Conservation (phyloP, 2,329 filamentous ascomycete species). For the Curvularia sp. region DNA sequence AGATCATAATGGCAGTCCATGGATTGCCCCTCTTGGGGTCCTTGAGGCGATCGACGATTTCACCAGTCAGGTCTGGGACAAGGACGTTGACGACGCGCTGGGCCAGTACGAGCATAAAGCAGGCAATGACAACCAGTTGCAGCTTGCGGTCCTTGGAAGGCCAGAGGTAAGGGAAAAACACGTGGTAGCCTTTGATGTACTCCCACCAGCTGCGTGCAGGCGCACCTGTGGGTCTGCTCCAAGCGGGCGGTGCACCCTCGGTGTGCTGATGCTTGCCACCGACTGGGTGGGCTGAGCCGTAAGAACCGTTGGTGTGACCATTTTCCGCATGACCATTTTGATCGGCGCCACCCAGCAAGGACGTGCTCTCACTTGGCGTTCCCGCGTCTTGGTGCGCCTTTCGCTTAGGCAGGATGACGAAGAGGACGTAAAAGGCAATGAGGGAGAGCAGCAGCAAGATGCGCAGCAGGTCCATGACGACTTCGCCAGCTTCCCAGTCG, state of each 20-base stretch:
- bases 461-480: slow-evolving; percentile 72
- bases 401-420: slow-evolving; percentile 51
- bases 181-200: slow-evolving; percentile 87
- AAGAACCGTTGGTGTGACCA: slow-evolving; percentile 61
- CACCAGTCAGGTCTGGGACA: slow-evolving; percentile 81
- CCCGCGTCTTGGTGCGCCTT: slow-evolving; percentile 32
- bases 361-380: slow-evolving; percentile 65
- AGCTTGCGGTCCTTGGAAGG: slow-evolving; percentile 79
- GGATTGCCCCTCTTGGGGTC: slow-evolving; percentile 64
- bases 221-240: slow-evolving; percentile 86
- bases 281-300: slow-evolving; percentile 58
- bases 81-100: slow-evolving; percentile 87
- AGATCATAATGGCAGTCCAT: slow-evolving; percentile 76
- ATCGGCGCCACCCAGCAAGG: slow-evolving; percentile 63
- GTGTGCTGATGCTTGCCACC: slow-evolving; percentile 56
- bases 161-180: slow-evolving; percentile 98
- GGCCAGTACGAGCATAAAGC: slow-evolving; percentile 78
- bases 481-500: slow-evolving; percentile 70
- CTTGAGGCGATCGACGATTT: slow-evolving; percentile 77
- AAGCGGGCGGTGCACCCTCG: slow-evolving; percentile 74
- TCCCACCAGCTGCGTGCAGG: slow-evolving; percentile 95
- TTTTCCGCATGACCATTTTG: slow-evolving; percentile 55
- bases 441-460: slow-evolving; percentile 70
- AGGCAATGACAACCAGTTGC: slow-evolving; percentile 80
- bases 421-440: slow-evolving; percentile 65